A percentile compares a stretch with the other conserved stretches of the same genome.
phyloP scores from a whole-genome alignment of 169 alveolate species.

The Plasmodium falciparum region DNA sequence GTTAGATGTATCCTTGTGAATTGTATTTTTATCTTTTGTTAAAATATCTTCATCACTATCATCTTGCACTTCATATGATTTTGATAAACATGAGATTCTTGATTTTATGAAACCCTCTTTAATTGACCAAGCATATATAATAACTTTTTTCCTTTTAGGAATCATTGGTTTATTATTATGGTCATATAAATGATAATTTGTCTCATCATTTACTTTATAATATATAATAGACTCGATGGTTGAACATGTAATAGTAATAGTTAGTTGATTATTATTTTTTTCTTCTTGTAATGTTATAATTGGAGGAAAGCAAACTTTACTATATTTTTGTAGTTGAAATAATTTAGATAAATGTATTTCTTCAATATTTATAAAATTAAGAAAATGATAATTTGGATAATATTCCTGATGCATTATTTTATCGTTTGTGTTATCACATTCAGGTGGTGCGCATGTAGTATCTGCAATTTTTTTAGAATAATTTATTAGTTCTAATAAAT shows the following conservation, averaged over 20 bases:
- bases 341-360: conserved; percentile 84
- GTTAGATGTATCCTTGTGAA: background rate
- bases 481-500: conserved; percentile 79
- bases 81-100: conserved; percentile 61
- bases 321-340: conserved; percentile 78
- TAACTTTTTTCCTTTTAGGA: conserved; percentile 38
- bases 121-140: conserved; percentile 63
- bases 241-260: conserved; percentile 39
- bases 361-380: conserved; percentile 80
- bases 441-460: conserved; percentile 89
- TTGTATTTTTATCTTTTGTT: background rate
- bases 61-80: conserved; percentile 54
- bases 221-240: conserved; percentile 33
- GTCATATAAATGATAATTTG: conserved; percentile 42
- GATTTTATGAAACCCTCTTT: conserved; percentile 56
- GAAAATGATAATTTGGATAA: conserved; percentile 86
- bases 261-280: conserved; percentile 22
- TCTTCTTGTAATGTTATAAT: conserved; percentile 77
- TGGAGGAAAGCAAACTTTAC: conserved; percentile 82
- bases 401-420: conserved; percentile 82
- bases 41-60: conserved; percentile 2
- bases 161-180: conserved; percentile 42
- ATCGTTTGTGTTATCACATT: conserved; percentile 80
- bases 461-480: conserved; percentile 79
- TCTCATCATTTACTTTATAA: conserved; percentile 47